phyloP scores from a whole-genome alignment of 306 rosid species.

The Begonia loranthoides region DNA sequence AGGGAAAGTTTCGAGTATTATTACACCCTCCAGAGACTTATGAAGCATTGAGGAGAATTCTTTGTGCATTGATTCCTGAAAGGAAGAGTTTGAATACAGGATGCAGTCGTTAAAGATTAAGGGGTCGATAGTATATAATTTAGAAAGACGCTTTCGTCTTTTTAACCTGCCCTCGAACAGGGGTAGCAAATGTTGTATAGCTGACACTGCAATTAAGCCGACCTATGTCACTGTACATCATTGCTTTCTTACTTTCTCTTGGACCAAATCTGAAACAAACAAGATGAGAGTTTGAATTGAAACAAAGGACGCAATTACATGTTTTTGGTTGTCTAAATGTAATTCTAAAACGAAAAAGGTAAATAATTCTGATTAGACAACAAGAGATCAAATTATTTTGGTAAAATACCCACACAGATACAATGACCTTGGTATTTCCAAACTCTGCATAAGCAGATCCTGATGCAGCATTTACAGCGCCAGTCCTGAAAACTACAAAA shows the following conservation, averaged over 20 bases:
- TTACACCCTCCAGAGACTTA: slow-evolving; percentile 91
- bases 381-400: neutral
- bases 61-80: slow-evolving; percentile 68
- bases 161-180: slow-evolving; percentile 71
- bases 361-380: neutral
- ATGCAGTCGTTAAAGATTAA: too few relatives aligned
- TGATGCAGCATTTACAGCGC: slow-evolving; percentile 90
- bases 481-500: slow-evolving; percentile 76
- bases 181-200: slow-evolving; percentile 72
- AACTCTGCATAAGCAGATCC: slow-evolving; percentile 98
- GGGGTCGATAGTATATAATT: too few relatives aligned
- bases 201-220: slow-evolving; percentile 82
- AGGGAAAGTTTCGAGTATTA: slow-evolving; percentile 77
- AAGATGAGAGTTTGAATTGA: neutral
- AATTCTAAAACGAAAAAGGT: neutral
- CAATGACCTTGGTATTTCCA: slow-evolving; percentile 91
- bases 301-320: neutral
- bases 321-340: too few relatives aligned
- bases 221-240: slow-evolving; percentile 82
- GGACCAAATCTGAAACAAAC: slow-evolving; percentile 69
- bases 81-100: slow-evolving; percentile 4
- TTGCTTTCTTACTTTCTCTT: slow-evolving; percentile 95
- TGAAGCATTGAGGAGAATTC: slow-evolving; percentile 78
- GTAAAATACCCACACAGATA: slow-evolving; percentile 71
- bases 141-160: neutral